A percentile compares a stretch with the other conserved stretches of the same genome.
Conservation (phyloP, 768 basidiomycete species). For the Pisolithus microcarpus region DNA sequence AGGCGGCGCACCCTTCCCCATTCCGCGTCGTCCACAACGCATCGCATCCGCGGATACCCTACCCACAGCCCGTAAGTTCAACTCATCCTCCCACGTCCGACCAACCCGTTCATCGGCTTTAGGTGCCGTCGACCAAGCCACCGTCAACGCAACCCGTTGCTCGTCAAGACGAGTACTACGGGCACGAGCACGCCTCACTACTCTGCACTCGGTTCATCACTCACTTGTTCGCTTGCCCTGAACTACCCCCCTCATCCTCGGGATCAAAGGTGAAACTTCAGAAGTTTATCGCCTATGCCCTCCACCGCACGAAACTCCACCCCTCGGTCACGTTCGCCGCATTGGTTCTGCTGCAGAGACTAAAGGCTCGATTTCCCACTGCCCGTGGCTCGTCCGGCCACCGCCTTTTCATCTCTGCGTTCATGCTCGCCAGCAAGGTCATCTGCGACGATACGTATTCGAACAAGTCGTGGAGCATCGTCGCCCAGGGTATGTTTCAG, state of each 20-base stretch:
- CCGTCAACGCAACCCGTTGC: constrained; percentile 24
- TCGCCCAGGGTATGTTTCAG: constrained; percentile 81
- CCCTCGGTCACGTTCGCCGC: constrained; percentile 38
- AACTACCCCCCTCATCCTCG: constrained; percentile 50
- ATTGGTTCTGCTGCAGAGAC: constrained; percentile 48
- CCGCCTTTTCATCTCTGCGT: constrained; percentile 61
- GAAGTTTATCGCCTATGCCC: constrained; percentile 59
- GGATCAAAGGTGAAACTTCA: constrained; percentile 34
- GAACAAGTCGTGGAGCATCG: constrained; percentile 89
- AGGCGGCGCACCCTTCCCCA: constrained; percentile 23
- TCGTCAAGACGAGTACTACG: constrained; percentile 31
- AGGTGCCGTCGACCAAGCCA: constrained; percentile 24
- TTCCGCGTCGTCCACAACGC: constrained; percentile 20
- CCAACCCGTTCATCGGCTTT: not conserved
- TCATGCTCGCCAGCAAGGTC: constrained; percentile 73
- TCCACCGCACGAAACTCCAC: constrained; percentile 62
- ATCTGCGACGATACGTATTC: constrained; percentile 92
- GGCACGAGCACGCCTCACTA: constrained; percentile 66
- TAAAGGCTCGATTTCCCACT: constrained; percentile 67
- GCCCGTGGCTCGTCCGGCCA: constrained; percentile 73
- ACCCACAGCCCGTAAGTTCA: constrained; percentile 23
- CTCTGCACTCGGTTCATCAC: constrained; percentile 76
- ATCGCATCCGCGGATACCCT: constrained; percentile 21
- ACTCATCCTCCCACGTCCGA: not conserved
- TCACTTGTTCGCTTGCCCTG: constrained; percentile 81